Conservation (phyloP, 257 asterid species). For the Ophiorrhiza pumila region DNA sequence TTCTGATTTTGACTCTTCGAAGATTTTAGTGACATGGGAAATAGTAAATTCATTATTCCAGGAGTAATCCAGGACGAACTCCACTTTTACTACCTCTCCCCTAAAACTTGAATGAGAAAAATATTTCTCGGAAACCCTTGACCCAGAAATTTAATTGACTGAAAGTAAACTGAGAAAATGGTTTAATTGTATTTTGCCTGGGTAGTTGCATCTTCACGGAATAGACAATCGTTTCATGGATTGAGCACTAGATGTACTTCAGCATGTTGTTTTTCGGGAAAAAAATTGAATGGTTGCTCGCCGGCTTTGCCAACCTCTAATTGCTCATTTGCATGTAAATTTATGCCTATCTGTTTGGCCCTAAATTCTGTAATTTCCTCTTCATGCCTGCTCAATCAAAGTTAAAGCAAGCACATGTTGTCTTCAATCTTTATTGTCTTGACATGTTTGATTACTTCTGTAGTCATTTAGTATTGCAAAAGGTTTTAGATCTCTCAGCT, state of each 20-base stretch:
- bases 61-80: slow-evolving; percentile 16
- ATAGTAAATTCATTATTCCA: slow-evolving; percentile 23
- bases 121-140: not conserved
- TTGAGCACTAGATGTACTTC: not conserved
- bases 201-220: not conserved
- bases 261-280: not conserved
- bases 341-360: not conserved
- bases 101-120: not conserved
- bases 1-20: slow-evolving; percentile 59
- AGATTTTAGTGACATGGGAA: slow-evolving; percentile 24
- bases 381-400: not conserved
- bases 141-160: not conserved
- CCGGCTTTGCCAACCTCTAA: not conserved
- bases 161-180: slow-evolving; percentile 4
- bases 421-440: not conserved
- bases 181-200: not conserved
- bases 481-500: not conserved
- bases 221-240: not conserved
- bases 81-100: slow-evolving; percentile 8
- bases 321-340: not conserved
- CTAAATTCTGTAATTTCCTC: not conserved
- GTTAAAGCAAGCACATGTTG: not conserved
- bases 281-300: not conserved
- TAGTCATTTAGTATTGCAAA: not conserved
- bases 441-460: not conserved